A percentile compares a stretch with the other conserved stretches of the same genome.
Evolutionary conservation across 768 basidiomycete species (phyloP).

Genomic region (Chiua virens): DNA sequence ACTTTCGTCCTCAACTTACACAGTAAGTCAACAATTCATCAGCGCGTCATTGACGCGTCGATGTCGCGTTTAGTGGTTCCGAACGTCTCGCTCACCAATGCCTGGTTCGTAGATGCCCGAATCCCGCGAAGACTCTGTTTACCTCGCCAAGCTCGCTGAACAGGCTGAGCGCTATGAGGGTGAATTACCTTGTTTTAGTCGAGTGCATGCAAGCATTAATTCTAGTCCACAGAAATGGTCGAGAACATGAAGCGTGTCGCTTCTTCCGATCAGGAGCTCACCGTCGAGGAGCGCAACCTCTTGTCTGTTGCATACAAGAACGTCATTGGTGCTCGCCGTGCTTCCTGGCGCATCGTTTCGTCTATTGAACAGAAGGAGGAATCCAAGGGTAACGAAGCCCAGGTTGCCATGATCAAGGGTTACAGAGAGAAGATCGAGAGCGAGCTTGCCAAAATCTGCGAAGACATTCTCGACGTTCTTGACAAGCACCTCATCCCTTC

Average conservation of each 20-base stretch:
- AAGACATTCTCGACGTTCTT: conserved; percentile 96
- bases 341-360: conserved; percentile 97
- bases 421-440: conserved; percentile 98
- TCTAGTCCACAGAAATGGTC: conserved; percentile 75
- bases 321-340: conserved; percentile 96
- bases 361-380: conserved; percentile 99
- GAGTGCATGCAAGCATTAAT: conserved; percentile 14
- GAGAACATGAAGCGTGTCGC: conserved; percentile 99
- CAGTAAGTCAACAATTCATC: conserved; percentile 36
- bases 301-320: conserved; percentile 99
- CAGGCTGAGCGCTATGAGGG: conserved; percentile 99
- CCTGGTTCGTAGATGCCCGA: conserved; percentile 62
- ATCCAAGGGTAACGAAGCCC: conserved; percentile 94
- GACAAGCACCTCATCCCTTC: conserved; percentile 98
- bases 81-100: conserved; percentile 18
- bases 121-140: conserved; percentile 92
- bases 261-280: conserved; percentile 96
- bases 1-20: conserved; percentile 28
- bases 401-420: conserved; percentile 96
- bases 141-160: conserved; percentile 99
- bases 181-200: conserved; percentile 30
- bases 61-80: conserved; percentile 17
- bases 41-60: conserved; percentile 43
- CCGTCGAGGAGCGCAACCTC: conserved; percentile 97
- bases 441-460: conserved; percentile 97